A percentile compares a stretch with the other conserved stretches of the same genome.
Conservation (phyloP, 495 filamentous ascomycete genomes). For the Gamarada debralockiae region DNA sequence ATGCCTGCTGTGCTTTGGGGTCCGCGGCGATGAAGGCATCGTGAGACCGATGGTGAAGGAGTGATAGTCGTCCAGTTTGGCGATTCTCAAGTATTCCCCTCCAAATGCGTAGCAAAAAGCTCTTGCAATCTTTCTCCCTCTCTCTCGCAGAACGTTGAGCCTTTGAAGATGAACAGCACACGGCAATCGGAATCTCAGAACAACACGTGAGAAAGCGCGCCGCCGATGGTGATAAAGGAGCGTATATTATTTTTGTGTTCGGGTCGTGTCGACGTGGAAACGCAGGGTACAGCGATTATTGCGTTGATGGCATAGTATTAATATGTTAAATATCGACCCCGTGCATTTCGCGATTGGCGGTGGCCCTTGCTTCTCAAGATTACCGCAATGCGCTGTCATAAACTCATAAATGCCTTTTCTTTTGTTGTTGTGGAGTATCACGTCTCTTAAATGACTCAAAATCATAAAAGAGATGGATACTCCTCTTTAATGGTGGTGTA, state of each 20-base stretch:
- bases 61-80: constrained; percentile 9
- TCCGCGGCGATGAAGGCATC: constrained; percentile 55
- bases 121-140: background rate
- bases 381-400: constrained; percentile 12
- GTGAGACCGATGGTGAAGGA: constrained; percentile 5
- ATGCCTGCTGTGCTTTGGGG: constrained; percentile 62
- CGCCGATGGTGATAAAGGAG: constrained; percentile 1
- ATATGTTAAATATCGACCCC: background rate
- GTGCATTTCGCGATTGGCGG: constrained; percentile 23
- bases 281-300: constrained; percentile 12
- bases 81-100: background rate
- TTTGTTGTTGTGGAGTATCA: background rate
- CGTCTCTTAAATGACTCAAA: too few species aligned
- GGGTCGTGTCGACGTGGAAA: constrained; percentile 16
- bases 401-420: background rate
- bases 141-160: background rate
- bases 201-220: constrained; percentile 18
- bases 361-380: constrained; percentile 16
- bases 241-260: constrained; percentile 4
- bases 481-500: too few species aligned
- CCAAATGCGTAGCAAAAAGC: background rate
- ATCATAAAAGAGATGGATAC: too few species aligned
- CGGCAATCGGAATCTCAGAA: background rate
- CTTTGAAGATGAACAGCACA: background rate
- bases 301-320: constrained; percentile 17